phyloP scores from a whole-genome alignment of 352 stramenopile species.

The Saprolegnia diclina region DNA sequence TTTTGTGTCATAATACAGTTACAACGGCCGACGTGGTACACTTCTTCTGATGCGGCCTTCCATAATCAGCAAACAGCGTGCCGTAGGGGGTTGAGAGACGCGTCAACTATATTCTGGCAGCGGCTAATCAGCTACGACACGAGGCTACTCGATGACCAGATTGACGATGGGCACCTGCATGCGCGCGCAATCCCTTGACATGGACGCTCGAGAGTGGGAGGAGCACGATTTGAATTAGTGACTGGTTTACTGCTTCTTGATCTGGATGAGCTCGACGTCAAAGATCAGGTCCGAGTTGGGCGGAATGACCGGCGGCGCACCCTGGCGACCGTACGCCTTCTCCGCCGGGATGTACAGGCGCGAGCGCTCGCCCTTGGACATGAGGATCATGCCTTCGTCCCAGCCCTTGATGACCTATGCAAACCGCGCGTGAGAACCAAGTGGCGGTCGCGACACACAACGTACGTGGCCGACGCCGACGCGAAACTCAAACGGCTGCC shows the following conservation, averaged over 20 bases:
- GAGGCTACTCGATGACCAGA: too few relatives aligned
- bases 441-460: background rate
- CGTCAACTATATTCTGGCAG: too few relatives aligned
- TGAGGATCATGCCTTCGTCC: conserved; percentile 93
- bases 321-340: conserved; percentile 89
- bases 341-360: conserved; percentile 85
- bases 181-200: background rate
- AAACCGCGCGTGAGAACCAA: too few relatives aligned
- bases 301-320: conserved; percentile 82
- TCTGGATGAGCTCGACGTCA: conserved; percentile 90
- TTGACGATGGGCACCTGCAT: too few relatives aligned
- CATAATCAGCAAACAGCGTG: too few relatives aligned
- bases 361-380: conserved; percentile 93
- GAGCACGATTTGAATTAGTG: background rate
- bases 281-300: conserved; percentile 92
- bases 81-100: too few relatives aligned
- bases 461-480: conserved; percentile 51
- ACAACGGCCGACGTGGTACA: background rate
- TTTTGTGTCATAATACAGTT: background rate
- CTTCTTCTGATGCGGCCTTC: too few relatives aligned
- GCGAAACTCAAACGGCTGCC: conserved; percentile 73
- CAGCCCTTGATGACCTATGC: conserved; percentile 90
- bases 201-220: background rate
- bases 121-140: too few relatives aligned
- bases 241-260: conserved; percentile 30